A percentile compares a stretch with the other conserved stretches of the same genome.
phyloP scores from a whole-genome alignment of 768 basidiomycete genomes.

The Lenzites betulinus region DNA sequence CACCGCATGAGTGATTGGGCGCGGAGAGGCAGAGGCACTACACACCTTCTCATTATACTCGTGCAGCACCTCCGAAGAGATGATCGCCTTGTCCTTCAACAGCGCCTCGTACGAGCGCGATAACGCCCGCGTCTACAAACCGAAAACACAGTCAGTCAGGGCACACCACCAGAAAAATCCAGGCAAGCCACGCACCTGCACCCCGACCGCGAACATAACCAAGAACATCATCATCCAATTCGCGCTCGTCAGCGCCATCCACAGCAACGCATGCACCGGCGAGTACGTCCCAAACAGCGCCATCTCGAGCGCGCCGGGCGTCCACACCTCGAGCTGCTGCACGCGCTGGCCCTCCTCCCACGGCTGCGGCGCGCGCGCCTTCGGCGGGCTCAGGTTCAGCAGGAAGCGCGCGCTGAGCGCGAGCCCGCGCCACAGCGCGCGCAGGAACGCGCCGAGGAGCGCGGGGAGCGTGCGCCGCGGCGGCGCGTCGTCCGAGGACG shows the following conservation, averaged over 20 bases:
- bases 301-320: conserved; percentile 70
- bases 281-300: conserved; percentile 76
- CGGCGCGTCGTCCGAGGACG: conserved; percentile 37
- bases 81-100: conserved; percentile 72
- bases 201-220: conserved; percentile 67
- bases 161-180: not conserved
- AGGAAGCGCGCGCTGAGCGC: conserved; percentile 66
- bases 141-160: not conserved
- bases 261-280: conserved; percentile 71
- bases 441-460: conserved; percentile 27
- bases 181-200: conserved; percentile 51
- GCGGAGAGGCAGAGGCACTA: conserved; percentile 3
- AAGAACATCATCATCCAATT: conserved; percentile 76
- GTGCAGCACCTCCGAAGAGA: conserved; percentile 78
- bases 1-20: not conserved
- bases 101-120: conserved; percentile 60
- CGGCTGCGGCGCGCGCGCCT: conserved; percentile 27
- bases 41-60: conserved; percentile 82
- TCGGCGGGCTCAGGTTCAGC: conserved; percentile 57
- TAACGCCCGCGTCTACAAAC: conserved; percentile 48
- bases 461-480: conserved; percentile 37
- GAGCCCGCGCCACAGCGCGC: conserved; percentile 50
- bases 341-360: conserved; percentile 40
- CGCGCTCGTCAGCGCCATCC: conserved; percentile 66
- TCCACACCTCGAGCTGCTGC: conserved; percentile 82